Conservation (phyloP, 208 protist species). For the Trypanosoma rangeli region DNA sequence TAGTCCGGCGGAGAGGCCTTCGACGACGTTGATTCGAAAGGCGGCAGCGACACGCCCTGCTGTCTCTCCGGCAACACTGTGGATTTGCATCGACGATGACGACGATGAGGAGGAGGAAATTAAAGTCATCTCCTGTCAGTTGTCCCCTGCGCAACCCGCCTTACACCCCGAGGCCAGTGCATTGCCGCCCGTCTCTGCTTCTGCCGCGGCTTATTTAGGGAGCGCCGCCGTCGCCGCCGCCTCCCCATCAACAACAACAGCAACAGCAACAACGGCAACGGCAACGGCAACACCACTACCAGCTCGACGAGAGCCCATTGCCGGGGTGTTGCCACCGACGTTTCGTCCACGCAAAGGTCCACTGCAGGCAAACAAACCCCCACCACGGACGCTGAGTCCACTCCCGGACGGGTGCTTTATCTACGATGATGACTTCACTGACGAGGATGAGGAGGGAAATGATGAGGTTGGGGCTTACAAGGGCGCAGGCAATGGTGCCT, state of each 20-base stretch:
- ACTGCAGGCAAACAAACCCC: constrained; percentile 23
- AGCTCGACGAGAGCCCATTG: constrained; percentile 37
- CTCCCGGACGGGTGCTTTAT: constrained; percentile 26
- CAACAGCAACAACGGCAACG: constrained; percentile 5
- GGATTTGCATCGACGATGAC: constrained; percentile 75
- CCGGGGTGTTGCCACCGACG: constrained; percentile 57
- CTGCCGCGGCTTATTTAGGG: neutral
- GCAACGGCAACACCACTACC: neutral
- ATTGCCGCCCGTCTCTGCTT: neutral
- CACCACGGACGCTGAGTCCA: constrained; percentile 19
- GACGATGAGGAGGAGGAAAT: constrained; percentile 48
- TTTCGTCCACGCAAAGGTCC: constrained; percentile 49
- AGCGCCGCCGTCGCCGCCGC: neutral
- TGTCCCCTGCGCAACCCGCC: neutral
- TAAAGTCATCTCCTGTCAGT: constrained; percentile 5
- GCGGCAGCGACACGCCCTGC: constrained; percentile 56
- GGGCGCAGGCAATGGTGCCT: neutral
- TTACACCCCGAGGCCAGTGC: neutral
- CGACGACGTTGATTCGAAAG: constrained; percentile 52
- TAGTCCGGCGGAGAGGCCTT: constrained; percentile 29
- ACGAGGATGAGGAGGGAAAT: constrained; percentile 27
- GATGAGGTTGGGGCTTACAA: constrained; percentile 1
- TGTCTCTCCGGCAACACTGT: constrained; percentile 60
- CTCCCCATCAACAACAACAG: neutral
- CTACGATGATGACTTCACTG: constrained; percentile 33